Percentiles rank a stretch among this genome's conserved stretches.
Conservation (phyloP, 176 grass and related monocot genomes). For the Echinochloa phyllopogon region DNA sequence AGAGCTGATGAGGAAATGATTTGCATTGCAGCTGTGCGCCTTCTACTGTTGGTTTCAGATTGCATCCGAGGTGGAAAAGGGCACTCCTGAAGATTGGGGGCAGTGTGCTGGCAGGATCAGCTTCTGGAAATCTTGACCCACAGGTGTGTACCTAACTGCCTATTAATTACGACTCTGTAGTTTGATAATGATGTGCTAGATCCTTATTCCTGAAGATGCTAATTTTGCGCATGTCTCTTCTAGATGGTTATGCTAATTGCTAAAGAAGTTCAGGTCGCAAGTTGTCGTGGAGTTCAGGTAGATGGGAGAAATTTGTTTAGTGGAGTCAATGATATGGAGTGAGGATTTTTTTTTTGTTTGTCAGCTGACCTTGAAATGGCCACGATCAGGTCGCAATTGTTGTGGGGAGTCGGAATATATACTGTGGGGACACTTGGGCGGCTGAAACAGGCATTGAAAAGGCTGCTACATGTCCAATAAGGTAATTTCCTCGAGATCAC, state of each 20-base stretch:
- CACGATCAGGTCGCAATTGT: conserved; percentile 61
- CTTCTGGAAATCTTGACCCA: conserved; percentile 55
- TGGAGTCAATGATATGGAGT: neutral
- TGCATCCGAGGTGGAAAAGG: conserved; percentile 61
- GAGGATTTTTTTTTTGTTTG: neutral
- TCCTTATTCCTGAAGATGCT: neutral
- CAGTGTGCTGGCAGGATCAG: conserved; percentile 31
- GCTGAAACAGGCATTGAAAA: conserved; percentile 53
- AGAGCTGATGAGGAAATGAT: neutral
- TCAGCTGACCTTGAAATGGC: conserved; percentile 18
- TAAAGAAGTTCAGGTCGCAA: conserved; percentile 60
- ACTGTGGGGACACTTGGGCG: conserved; percentile 58
- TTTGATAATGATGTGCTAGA: neutral
- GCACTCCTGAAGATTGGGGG: conserved; percentile 67
- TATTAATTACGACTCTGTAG: neutral
- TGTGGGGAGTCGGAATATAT: conserved; percentile 69
- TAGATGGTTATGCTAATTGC: conserved; percentile 67
- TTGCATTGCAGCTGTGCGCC: conserved; percentile 30
- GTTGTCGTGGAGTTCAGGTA: conserved; percentile 57
- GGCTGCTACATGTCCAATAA: conserved; percentile 61
- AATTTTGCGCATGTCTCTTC: neutral
- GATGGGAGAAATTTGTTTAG: too few relatives aligned
- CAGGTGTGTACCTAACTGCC: conserved; percentile 38
- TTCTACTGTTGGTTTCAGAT: conserved; percentile 24
- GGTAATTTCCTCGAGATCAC: conserved; percentile 34